Evolutionary conservation across 345 rosid genomes (phyloP).

Genomic region (Punica granatum): DNA sequence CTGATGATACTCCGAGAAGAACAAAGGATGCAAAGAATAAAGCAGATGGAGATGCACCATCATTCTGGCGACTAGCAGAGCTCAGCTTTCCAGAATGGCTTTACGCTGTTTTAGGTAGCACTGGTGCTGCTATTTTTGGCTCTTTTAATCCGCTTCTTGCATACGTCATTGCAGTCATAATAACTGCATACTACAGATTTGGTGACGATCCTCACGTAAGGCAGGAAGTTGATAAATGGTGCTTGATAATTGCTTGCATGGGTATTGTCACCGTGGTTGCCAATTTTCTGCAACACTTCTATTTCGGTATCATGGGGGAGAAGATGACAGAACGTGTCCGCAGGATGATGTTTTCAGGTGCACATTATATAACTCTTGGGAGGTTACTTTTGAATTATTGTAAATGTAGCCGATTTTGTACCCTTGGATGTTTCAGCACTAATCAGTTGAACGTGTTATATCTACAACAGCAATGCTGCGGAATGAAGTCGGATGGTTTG

Average conservation of each 20-base stretch:
- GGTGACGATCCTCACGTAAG: conserved; percentile 33
- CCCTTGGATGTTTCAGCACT: not conserved
- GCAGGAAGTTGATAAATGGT: conserved; percentile 89
- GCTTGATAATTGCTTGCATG: conserved; percentile 98
- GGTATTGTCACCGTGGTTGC: conserved; percentile 96
- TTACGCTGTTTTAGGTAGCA: conserved; percentile 93
- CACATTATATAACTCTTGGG: not conserved
- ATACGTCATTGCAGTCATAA: conserved; percentile 77
- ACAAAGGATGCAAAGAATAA: conserved; percentile 41
- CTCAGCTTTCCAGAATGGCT: conserved; percentile 99
- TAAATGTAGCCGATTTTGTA: conserved; percentile 8
- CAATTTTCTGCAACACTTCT: conserved; percentile 94
- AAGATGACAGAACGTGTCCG: conserved; percentile 98
- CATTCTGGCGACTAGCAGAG: conserved; percentile 87
- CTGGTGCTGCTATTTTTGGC: conserved; percentile 98
- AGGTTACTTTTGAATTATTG: not conserved
- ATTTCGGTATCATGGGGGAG: conserved; percentile 99
- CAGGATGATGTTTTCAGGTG: conserved; percentile 99
- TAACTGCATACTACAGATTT: conserved; percentile 61
- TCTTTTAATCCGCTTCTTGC: conserved; percentile 98
- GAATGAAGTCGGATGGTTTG: conserved; percentile 99
- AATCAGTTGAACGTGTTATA: conserved; percentile 10
- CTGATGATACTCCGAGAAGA: conserved; percentile 55
- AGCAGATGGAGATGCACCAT: conserved; percentile 55
- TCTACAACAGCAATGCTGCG: conserved; percentile 81